These are phyloP conservation scores for Gnetum montanum DNA, from an alignment of 75 land plant genomes.

Conservation along the genomic window DNA sequence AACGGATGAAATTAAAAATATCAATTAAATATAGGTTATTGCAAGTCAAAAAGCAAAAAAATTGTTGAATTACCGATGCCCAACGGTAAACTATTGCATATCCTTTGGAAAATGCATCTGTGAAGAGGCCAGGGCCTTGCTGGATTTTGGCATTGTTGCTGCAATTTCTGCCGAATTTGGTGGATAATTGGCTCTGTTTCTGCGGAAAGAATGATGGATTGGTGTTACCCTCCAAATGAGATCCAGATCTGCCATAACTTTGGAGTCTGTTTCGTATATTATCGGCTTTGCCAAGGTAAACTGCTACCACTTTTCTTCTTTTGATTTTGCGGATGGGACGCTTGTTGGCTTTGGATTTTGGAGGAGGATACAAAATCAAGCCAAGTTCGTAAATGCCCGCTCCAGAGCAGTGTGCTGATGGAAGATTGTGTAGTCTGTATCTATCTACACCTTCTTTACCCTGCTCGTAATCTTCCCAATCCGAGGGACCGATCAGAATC, in stretches of 20 bases:
- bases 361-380: slow-evolving; percentile 11
- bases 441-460: slow-evolving; percentile 53
- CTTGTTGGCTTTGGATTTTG: slow-evolving; percentile 10
- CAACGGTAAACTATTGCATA: slow-evolving; percentile 60
- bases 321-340: slow-evolving; percentile 20
- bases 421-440: slow-evolving; percentile 67
- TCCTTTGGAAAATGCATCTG: slow-evolving; percentile 53
- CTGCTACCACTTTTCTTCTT: slow-evolving; percentile 30
- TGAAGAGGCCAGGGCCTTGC: slow-evolving; percentile 53
- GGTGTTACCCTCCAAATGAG: slow-evolving; percentile 56
- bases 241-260: slow-evolving; percentile 65
- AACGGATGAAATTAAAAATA: background rate
- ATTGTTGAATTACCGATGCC: slow-evolving; percentile 48
- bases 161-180: background rate
- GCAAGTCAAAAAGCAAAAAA: background rate
- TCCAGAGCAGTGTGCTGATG: slow-evolving; percentile 23
- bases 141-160: slow-evolving; percentile 1
- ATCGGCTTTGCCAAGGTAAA: slow-evolving; percentile 81
- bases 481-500: slow-evolving; percentile 65
- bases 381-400: slow-evolving; percentile 87
- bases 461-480: slow-evolving; percentile 52
- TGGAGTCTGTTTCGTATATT: slow-evolving; percentile 64
- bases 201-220: background rate
- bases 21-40: background rate
- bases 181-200: background rate